Percentiles rank a stretch among this genome's conserved stretches.
phyloP scores from a whole-genome alignment of 768 basidiomycete species.

The Tulasnella sp. region DNA sequence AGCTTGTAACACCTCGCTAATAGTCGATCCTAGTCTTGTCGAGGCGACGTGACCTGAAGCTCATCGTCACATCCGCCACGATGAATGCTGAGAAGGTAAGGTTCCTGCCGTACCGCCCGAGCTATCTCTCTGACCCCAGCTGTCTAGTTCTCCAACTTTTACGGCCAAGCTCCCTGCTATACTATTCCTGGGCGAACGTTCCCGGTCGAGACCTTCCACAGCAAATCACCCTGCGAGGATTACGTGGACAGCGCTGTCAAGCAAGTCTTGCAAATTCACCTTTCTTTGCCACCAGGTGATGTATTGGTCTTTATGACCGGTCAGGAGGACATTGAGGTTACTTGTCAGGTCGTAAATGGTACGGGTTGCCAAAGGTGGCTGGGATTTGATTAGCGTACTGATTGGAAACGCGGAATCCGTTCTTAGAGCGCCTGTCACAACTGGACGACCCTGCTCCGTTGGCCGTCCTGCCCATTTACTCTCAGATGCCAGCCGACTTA shows the following conservation, averaged over 20 bases:
- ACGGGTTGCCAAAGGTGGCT: constrained; percentile 32
- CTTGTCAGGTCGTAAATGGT: constrained; percentile 92
- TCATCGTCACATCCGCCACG: constrained; percentile 97
- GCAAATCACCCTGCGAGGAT: constrained; percentile 97
- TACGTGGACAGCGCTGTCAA: constrained; percentile 98
- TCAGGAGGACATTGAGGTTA: constrained; percentile 97
- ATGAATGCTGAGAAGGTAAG: constrained; percentile 98
- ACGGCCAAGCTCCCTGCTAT: constrained; percentile 90
- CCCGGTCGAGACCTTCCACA: constrained; percentile 93
- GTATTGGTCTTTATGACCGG: constrained; percentile 99
- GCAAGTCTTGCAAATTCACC: constrained; percentile 94
- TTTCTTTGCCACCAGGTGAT: constrained; percentile 89
- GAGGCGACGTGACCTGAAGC: constrained; percentile 84
- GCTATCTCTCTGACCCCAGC: neutral
- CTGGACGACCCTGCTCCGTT: constrained; percentile 86
- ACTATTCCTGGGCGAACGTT: constrained; percentile 95
- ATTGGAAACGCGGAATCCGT: neutral
- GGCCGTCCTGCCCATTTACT: constrained; percentile 95
- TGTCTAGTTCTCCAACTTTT: constrained; percentile 89
- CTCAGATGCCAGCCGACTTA: constrained; percentile 98
- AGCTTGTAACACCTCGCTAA: neutral
- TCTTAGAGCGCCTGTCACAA: constrained; percentile 79
- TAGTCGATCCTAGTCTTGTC: constrained; percentile 58
- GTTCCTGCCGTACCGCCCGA: neutral
- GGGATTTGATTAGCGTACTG: constrained; percentile 5